phyloP scores from a whole-genome alignment of 2,329 filamentous ascomycete genomes.

The Arthrobotrys pseudoclavata region DNA sequence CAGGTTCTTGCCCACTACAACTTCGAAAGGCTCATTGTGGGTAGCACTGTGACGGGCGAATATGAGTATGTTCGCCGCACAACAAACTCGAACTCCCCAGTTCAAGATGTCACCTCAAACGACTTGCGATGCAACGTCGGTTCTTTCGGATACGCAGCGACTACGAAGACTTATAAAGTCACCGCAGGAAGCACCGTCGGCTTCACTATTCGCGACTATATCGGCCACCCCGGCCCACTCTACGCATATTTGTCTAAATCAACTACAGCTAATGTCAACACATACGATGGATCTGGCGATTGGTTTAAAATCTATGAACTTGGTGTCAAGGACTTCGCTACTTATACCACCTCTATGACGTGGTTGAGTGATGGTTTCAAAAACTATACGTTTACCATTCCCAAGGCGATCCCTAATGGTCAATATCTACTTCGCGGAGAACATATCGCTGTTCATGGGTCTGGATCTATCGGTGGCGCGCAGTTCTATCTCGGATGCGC shows the following conservation, averaged over 20 bases:
- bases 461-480: slow-evolving; percentile 64
- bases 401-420: slow-evolving; percentile 66
- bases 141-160: slow-evolving; percentile 65
- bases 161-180: slow-evolving; percentile 66
- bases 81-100: slow-evolving; percentile 66
- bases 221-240: slow-evolving; percentile 68
- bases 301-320: slow-evolving; percentile 67
- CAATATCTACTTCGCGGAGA: slow-evolving; percentile 69
- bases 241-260: slow-evolving; percentile 67
- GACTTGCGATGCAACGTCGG: slow-evolving; percentile 68
- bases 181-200: slow-evolving; percentile 65
- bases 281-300: slow-evolving; percentile 65
- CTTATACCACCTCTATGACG: slow-evolving; percentile 60
- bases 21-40: slow-evolving; percentile 67
- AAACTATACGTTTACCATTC: slow-evolving; percentile 65
- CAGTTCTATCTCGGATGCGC: slow-evolving; percentile 69
- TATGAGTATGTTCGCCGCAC: slow-evolving; percentile 69
- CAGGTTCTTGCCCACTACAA: slow-evolving; percentile 57
- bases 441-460: slow-evolving; percentile 69
- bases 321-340: slow-evolving; percentile 58
- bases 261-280: slow-evolving; percentile 61
- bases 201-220: slow-evolving; percentile 54
- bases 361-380: slow-evolving; percentile 54
- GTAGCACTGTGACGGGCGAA: slow-evolving; percentile 67
- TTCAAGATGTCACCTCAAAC: slow-evolving; percentile 66